phyloP scores from a whole-genome alignment of 371 early-diverging fungal species.

The Lichtheimia ramosa region DNA sequence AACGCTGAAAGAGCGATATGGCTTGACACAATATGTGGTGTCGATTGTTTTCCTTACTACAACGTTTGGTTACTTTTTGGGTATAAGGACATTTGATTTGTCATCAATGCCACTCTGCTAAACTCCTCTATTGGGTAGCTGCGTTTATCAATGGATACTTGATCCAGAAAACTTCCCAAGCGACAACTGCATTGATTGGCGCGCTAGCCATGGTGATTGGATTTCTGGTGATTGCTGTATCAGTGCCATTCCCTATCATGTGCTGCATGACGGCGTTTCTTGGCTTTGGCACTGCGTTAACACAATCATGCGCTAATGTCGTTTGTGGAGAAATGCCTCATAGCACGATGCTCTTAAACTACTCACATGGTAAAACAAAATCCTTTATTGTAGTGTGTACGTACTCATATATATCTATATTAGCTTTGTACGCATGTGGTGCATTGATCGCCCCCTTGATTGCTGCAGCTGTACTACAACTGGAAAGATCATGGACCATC shows the following conservation, averaged over 20 bases:
- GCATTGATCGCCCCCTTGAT: conserved; percentile 24
- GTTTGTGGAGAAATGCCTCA: conserved; percentile 19
- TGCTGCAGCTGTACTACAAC: conserved; percentile 15
- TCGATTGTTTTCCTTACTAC: conserved; percentile 23
- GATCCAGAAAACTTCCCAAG: conserved; percentile 15
- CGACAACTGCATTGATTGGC: conserved; percentile 18
- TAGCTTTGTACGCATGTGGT: conserved; percentile 27
- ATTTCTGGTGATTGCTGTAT: conserved; percentile 12
- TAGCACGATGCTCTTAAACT: conserved; percentile 16
- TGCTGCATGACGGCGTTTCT: conserved; percentile 18
- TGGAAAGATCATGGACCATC: conserved; percentile 10
- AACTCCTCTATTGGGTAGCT: conserved; percentile 3
- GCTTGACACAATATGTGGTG: conserved; percentile 21
- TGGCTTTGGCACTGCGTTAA: conserved; percentile 20
- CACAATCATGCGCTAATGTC: conserved; percentile 19
- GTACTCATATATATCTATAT: not conserved
- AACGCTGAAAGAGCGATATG: conserved; percentile 18
- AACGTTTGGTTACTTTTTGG: conserved; percentile 19
- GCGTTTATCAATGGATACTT: conserved; percentile 25
- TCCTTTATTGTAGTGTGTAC: not conserved
- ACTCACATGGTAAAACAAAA: conserved; percentile 20
- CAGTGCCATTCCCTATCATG: conserved; percentile 25
- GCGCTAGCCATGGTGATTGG: conserved; percentile 1
- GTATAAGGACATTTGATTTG: conserved; percentile 6
- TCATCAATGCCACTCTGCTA: not conserved